Conservation (phyloP, 768 basidiomycete genomes). For the Pulveroboletus ravenelii region DNA sequence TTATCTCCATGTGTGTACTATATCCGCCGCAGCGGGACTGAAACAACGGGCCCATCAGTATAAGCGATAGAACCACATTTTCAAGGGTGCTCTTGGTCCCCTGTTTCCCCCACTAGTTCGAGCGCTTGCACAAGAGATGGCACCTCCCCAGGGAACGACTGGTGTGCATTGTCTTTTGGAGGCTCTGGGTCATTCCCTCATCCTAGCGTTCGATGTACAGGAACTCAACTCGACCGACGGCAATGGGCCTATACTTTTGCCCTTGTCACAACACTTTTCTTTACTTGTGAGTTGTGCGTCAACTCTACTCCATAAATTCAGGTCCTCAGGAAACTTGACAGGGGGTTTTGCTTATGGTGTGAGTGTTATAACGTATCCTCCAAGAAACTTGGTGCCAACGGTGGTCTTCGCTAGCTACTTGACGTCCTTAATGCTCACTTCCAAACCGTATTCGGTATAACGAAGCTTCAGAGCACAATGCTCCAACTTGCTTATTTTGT, state of each 20-base stretch:
- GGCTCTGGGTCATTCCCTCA: not conserved
- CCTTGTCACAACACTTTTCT: constrained; percentile 72
- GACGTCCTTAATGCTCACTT: constrained; percentile 72
- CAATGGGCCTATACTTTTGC: constrained; percentile 57
- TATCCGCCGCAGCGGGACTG: constrained; percentile 5
- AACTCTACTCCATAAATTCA: not conserved
- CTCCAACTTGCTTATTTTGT: constrained; percentile 72
- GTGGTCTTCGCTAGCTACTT: constrained; percentile 43
- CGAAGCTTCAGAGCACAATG: constrained; percentile 66
- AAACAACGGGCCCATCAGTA: constrained; percentile 4
- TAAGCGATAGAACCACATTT: constrained; percentile 4
- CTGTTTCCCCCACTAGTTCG: constrained; percentile 1
- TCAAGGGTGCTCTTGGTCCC: constrained; percentile 1
- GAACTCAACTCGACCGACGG: constrained; percentile 39
- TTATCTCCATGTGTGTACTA: not conserved
- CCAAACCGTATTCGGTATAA: constrained; percentile 62
- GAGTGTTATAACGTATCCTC: constrained; percentile 16
- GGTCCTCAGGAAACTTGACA: constrained; percentile 10
- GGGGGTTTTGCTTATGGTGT: constrained; percentile 71
- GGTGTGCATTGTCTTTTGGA: constrained; percentile 26
- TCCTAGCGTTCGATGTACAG: constrained; percentile 4
- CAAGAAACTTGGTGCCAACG: constrained; percentile 10
- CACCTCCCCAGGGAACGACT: constrained; percentile 38
- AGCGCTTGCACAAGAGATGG: constrained; percentile 24
- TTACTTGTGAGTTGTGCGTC: constrained; percentile 48